These are phyloP conservation scores for Casuarina equisetifolia DNA, from an alignment of 306 rosid genomes.

Conservation along the genomic window DNA sequence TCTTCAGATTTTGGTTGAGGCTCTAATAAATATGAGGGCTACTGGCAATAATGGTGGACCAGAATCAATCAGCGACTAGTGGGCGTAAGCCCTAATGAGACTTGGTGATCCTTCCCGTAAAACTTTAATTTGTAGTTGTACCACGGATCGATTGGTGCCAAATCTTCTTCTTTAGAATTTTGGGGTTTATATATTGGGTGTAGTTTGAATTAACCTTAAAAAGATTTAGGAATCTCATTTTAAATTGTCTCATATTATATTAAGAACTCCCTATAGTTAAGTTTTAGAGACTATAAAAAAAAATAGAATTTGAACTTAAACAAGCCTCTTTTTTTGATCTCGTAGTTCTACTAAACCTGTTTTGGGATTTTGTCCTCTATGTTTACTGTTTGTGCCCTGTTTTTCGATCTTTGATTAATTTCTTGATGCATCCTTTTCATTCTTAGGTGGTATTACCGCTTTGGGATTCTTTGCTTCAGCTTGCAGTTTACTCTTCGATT, in stretches of 20 bases:
- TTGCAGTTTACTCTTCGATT: conserved; percentile 95
- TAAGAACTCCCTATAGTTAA: not conserved
- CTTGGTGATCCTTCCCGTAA: not conserved
- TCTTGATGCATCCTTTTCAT: conserved; percentile 6
- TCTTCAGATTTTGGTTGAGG: too few species aligned
- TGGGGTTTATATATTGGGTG: not conserved
- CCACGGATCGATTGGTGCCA: not conserved
- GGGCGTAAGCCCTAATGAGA: too few species aligned
- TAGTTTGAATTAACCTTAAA: not conserved
- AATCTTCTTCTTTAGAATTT: not conserved
- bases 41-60: too few species aligned
- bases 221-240: not conserved
- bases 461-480: conserved; percentile 95
- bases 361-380: too few species aligned
- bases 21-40: too few species aligned
- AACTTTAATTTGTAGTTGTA: not conserved
- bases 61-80: too few species aligned
- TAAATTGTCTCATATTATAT: too few species aligned
- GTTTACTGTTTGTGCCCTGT: too few species aligned
- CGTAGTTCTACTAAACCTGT: not conserved
- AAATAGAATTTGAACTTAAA: not conserved
- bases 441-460: conserved; percentile 74
- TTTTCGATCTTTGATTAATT: not conserved
- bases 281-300: not conserved
- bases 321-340: not conserved